These are phyloP conservation scores for Colletotrichum caudatum DNA, from an alignment of 2,329 filamentous ascomycete genomes.

Conservation along the genomic window DNA sequence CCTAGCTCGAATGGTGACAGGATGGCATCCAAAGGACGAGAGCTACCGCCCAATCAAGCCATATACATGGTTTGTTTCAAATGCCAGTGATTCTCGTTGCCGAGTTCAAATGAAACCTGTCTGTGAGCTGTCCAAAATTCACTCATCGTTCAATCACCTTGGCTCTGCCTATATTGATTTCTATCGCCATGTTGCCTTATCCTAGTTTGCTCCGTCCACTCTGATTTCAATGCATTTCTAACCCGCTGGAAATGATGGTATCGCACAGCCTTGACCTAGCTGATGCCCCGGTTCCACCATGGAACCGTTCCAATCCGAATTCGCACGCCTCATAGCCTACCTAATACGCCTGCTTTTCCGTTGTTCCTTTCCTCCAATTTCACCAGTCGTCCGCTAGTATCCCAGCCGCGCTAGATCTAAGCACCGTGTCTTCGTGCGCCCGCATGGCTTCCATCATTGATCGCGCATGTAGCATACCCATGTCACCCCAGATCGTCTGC, in stretches of 20 bases:
- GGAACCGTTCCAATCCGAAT: not conserved
- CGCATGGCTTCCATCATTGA: conserved; percentile 58
- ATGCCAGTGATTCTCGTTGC: not conserved
- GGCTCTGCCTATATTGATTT: not conserved
- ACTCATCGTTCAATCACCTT: not conserved
- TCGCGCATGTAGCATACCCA: conserved; percentile 64
- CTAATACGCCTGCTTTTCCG: conserved; percentile 8
- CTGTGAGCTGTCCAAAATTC: no score
- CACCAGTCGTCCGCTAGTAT: conserved; percentile 41
- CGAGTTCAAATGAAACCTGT: not conserved
- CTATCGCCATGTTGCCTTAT: not conserved
- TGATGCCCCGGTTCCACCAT: not conserved
- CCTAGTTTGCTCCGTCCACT: not conserved
- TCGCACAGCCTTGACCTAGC: conserved; percentile 13
- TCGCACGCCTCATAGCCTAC: not conserved
- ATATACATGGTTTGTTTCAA: no score
- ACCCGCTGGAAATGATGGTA: conserved; percentile 23
- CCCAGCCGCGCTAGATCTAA: conserved; percentile 34
- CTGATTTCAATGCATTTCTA: conserved; percentile 7
- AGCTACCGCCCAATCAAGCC: no score
- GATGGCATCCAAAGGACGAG: no score
- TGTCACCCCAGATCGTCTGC: conserved; percentile 62
- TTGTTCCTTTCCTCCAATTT: not conserved
- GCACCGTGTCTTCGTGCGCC: conserved; percentile 43
- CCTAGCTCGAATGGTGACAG: not conserved